A percentile compares a stretch with the other conserved stretches of the same genome.
These are phyloP conservation scores for Trametes cubensis DNA, from an alignment of 768 basidiomycete genomes.

Conservation along the genomic window DNA sequence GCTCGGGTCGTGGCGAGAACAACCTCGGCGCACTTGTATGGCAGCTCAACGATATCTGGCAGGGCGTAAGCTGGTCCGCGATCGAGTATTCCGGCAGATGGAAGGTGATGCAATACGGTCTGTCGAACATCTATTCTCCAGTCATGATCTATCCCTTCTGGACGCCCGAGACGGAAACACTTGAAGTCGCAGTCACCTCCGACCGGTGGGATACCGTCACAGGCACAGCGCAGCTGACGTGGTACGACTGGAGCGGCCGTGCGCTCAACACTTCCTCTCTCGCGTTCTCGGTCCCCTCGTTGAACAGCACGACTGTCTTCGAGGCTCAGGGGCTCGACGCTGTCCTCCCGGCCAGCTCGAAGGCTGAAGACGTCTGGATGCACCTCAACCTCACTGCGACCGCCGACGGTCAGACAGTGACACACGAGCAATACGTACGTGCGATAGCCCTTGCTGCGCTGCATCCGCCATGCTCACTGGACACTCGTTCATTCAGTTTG, in stretches of 20 bases:
- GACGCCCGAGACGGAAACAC: constrained; percentile 49
- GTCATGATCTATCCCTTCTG: constrained; percentile 59
- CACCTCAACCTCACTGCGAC: constrained; percentile 52
- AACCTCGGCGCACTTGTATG: constrained; percentile 61
- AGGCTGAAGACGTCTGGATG: constrained; percentile 52
- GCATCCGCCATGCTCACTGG: neutral
- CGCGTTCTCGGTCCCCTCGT: constrained; percentile 47
- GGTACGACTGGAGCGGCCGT: constrained; percentile 59
- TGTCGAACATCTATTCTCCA: constrained; percentile 49
- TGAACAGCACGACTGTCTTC: constrained; percentile 54
- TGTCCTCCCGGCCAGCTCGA: constrained; percentile 48
- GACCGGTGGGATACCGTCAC: constrained; percentile 52
- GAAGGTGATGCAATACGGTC: constrained; percentile 61
- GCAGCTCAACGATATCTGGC: constrained; percentile 66
- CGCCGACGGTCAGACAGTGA: constrained; percentile 42
- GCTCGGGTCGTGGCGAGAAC: constrained; percentile 58
- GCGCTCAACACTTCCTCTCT: constrained; percentile 41
- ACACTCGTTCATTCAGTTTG: constrained; percentile 43
- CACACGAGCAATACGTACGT: constrained; percentile 56
- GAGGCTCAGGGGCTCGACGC: constrained; percentile 43
- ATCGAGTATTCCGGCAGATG: constrained; percentile 62
- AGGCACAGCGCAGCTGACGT: constrained; percentile 53
- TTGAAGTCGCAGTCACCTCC: constrained; percentile 53
- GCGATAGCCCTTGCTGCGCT: neutral
- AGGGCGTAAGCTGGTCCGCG: constrained; percentile 57